A percentile compares a stretch with the other conserved stretches of the same genome.
phyloP scores from a whole-genome alignment of 1,139 yeast species.

The Hansenula sp. region DNA sequence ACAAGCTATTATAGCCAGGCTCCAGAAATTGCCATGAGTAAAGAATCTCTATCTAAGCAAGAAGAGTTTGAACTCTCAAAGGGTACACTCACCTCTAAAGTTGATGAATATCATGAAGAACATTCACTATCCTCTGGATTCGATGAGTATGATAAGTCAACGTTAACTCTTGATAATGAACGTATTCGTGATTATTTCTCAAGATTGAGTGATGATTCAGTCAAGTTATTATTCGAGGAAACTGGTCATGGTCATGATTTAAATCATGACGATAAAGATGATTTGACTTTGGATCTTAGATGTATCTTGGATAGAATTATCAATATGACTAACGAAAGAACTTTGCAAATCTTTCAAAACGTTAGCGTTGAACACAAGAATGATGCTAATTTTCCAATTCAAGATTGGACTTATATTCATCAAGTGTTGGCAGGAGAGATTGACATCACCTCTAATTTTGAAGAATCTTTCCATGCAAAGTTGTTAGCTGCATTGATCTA shows the following conservation, averaged over 20 bases:
- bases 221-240: background rate
- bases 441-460: slow-evolving; percentile 2
- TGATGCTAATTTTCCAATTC: slow-evolving; percentile 46
- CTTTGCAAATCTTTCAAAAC: slow-evolving; percentile 37
- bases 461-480: slow-evolving; percentile 29
- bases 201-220: background rate
- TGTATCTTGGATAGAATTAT: slow-evolving; percentile 27
- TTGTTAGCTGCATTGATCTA: slow-evolving; percentile 43
- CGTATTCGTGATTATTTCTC: too few species aligned
- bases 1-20: too few species aligned
- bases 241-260: slow-evolving; percentile 17
- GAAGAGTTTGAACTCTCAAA: too few species aligned
- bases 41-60: too few species aligned
- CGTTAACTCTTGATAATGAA: too few species aligned
- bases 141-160: too few species aligned
- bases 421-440: slow-evolving; percentile 21
- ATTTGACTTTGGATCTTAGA: slow-evolving; percentile 13
- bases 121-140: too few species aligned
- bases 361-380: too few species aligned
- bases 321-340: slow-evolving; percentile 33
- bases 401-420: slow-evolving; percentile 28
- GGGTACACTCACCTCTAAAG: too few species aligned
- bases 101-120: too few species aligned
- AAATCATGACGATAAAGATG: slow-evolving; percentile 6
- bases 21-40: too few species aligned